A percentile compares a stretch with the other conserved stretches of the same genome.
phyloP scores from a whole-genome alignment of 768 basidiomycete genomes.

The Trametes villosa region DNA sequence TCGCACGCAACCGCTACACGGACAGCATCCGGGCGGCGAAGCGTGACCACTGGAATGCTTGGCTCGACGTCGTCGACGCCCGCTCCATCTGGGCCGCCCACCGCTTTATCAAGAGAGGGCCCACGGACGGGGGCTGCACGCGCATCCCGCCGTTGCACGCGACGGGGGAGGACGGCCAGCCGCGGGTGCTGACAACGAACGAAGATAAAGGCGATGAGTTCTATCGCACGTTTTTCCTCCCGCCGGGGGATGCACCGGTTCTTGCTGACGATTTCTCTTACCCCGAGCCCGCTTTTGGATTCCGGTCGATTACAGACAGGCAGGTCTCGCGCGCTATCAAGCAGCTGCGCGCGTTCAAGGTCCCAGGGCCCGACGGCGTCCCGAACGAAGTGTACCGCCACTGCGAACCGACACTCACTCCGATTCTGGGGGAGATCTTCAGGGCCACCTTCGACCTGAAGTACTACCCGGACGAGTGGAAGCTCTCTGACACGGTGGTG shows the following conservation, averaged over 20 bases:
- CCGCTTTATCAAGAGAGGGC: no score
- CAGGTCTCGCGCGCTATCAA: slow-evolving; percentile 34
- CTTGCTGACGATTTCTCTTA: slow-evolving; percentile 23
- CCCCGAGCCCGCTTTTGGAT: slow-evolving; percentile 30
- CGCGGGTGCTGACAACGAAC: no score
- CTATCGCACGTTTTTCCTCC: slow-evolving; percentile 35
- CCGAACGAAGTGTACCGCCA: slow-evolving; percentile 39
- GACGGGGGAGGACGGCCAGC: no score
- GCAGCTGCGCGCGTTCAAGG: slow-evolving; percentile 41
- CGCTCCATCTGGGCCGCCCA: no score
- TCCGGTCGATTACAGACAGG: slow-evolving; percentile 25
- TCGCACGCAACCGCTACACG: no score
- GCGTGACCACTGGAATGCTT: no score
- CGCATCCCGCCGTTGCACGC: no score
- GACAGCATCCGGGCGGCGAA: no score
- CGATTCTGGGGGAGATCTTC: slow-evolving; percentile 34
- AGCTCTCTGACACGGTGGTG: slow-evolving; percentile 32
- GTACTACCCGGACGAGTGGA: slow-evolving; percentile 33
- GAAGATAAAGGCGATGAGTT: slow-evolving; percentile 23
- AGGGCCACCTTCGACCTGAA: slow-evolving; percentile 33
- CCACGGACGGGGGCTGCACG: no score
- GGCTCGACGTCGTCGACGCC: no score
- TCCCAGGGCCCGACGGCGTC: slow-evolving; percentile 31
- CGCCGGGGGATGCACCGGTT: background rate
- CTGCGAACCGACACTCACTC: slow-evolving; percentile 29